These are phyloP conservation scores for Trapa bicornis DNA, from an alignment of 345 rosid genomes.

Conservation along the genomic window DNA sequence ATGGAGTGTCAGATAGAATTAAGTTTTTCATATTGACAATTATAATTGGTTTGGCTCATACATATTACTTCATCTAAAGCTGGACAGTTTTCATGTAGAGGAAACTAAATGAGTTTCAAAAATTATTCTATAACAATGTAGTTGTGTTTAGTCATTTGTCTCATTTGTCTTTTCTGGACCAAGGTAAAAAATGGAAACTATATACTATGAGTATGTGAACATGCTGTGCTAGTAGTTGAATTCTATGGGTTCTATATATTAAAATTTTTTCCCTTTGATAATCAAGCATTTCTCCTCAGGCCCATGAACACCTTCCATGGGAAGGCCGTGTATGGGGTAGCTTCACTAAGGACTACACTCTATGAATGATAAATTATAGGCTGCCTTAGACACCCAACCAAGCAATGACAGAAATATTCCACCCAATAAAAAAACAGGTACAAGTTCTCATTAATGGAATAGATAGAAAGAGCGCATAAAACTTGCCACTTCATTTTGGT, in stretches of 20 bases:
- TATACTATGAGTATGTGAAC: not conserved
- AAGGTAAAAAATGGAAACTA: not conserved
- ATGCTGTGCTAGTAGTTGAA: not conserved
- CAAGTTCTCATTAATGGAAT: not conserved
- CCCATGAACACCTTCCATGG: too few species aligned
- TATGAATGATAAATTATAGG: too few species aligned
- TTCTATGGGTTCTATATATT: not conserved
- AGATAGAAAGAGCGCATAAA: not conserved
- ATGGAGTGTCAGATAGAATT: not conserved
- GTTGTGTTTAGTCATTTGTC: too few species aligned
- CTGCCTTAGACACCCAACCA: not conserved
- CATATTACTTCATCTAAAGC: not conserved
- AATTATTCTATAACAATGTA: not conserved
- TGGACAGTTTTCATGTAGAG: not conserved
- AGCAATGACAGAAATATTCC: not conserved
- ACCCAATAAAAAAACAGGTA: not conserved
- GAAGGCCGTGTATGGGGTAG: too few species aligned
- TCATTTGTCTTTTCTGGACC: not conserved
- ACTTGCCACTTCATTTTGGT: constrained; percentile 95
- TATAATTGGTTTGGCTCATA: not conserved
- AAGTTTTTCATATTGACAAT: not conserved
- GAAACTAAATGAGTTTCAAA: not conserved
- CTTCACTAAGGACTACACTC: too few species aligned
- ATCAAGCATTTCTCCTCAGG: too few species aligned
- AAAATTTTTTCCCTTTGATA: too few species aligned